Percentiles rank a stretch among this genome's conserved stretches.
Conservation (phyloP, 768 basidiomycete genomes). For the Agrocybe praecox region DNA sequence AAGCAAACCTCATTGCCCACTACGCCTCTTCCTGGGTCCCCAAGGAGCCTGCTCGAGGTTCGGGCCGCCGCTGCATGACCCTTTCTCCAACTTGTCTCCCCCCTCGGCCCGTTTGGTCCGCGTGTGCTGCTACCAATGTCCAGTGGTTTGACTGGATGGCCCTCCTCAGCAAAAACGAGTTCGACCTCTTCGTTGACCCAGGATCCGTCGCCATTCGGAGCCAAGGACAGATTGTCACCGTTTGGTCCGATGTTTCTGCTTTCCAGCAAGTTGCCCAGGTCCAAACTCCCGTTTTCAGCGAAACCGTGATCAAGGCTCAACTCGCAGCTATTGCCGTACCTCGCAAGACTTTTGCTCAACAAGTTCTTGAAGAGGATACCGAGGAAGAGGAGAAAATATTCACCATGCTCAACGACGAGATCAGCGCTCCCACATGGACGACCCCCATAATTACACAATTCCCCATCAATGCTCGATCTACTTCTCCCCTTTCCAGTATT, state of each 20-base stretch:
- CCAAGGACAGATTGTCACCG: constrained; percentile 51
- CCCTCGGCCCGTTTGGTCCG: constrained; percentile 69
- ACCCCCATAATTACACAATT: constrained; percentile 67
- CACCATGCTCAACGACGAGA: constrained; percentile 71
- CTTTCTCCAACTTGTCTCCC: constrained; percentile 71
- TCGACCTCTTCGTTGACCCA: constrained; percentile 83
- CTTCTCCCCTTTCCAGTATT: constrained; percentile 59
- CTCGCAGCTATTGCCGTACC: constrained; percentile 16
- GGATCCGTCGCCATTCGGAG: constrained; percentile 74
- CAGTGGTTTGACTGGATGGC: constrained; percentile 85
- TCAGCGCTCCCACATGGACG: constrained; percentile 68
- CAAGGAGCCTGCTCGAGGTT: constrained; percentile 65
- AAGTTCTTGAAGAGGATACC: constrained; percentile 69
- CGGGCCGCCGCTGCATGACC: constrained; percentile 73
- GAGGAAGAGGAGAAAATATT: constrained; percentile 77
- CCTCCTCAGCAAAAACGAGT: constrained; percentile 66
- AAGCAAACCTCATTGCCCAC: constrained; percentile 71
- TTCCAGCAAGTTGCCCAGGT: constrained; percentile 23
- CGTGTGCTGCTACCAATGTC: constrained; percentile 68
- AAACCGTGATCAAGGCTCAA: constrained; percentile 17
- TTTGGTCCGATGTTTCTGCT: constrained; percentile 68
- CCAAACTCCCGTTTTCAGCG: constrained; percentile 18
- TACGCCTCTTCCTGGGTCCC: constrained; percentile 70
- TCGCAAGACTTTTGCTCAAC: constrained; percentile 71
- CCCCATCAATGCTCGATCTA: constrained; percentile 50